Conservation (phyloP, 352 stramenopile genomes). For the Phytophthora agathidicida region DNA sequence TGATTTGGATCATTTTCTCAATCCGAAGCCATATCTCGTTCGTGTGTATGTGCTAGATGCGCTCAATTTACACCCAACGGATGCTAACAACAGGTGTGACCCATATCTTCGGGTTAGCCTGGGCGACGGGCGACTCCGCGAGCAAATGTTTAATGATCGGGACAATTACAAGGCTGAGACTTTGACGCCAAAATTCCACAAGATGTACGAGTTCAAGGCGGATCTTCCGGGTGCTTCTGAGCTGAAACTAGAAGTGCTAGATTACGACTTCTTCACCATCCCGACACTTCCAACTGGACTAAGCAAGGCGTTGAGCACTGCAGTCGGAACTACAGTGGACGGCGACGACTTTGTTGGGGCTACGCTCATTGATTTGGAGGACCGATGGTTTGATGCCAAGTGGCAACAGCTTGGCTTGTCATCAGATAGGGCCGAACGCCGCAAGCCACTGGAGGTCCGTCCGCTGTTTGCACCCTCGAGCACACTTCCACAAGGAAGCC, state of each 20-base stretch:
- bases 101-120: constrained; percentile 87
- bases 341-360: constrained; percentile 92
- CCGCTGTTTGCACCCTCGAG: constrained; percentile 77
- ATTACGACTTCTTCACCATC: constrained; percentile 81
- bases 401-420: constrained; percentile 79
- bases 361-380: constrained; percentile 93
- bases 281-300: constrained; percentile 54
- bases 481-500: constrained; percentile 66
- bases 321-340: constrained; percentile 51
- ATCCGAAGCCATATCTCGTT: constrained; percentile 81
- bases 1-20: constrained; percentile 74
- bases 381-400: constrained; percentile 90
- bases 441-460: constrained; percentile 70
- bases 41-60: constrained; percentile 90
- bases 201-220: constrained; percentile 91
- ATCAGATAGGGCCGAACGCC: constrained; percentile 36
- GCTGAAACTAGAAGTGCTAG: constrained; percentile 67
- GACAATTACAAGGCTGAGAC: constrained; percentile 81
- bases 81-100: constrained; percentile 84
- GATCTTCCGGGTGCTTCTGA: constrained; percentile 83
- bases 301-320: constrained; percentile 54
- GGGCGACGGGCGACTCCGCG: constrained; percentile 69
- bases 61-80: constrained; percentile 79
- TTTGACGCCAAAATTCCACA: constrained; percentile 89
- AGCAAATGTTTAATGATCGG: constrained; percentile 81